Evolutionary conservation across 768 basidiomycete genomes (phyloP).

Genomic region (Termitomyces sp.): DNA sequence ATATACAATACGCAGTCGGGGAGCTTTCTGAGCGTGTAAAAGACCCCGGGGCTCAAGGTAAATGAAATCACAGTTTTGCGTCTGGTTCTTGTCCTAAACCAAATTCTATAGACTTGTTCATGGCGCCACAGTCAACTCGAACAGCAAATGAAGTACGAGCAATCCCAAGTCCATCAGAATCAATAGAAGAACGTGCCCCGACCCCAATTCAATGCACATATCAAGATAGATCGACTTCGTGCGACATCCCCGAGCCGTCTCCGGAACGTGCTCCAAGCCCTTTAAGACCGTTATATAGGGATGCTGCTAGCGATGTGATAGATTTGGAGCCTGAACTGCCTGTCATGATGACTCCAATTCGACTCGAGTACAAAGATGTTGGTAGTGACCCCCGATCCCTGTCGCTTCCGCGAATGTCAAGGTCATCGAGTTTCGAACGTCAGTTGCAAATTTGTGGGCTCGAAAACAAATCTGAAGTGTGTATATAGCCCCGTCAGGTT

Average conservation of each 20-base stretch:
- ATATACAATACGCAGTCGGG: slow-evolving; percentile 16
- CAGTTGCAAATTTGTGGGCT: background rate
- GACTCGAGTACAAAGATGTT: background rate
- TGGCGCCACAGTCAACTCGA: background rate
- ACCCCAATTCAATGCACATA: background rate
- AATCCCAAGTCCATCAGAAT: background rate
- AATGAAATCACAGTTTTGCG: background rate
- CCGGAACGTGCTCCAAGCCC: background rate
- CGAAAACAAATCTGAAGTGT: background rate
- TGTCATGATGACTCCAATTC: background rate
- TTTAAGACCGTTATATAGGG: background rate
- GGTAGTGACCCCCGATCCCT: slow-evolving; percentile 1
- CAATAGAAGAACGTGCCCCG: background rate
- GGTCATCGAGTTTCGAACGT: background rate
- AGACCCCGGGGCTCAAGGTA: slow-evolving; percentile 17
- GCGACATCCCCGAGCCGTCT: background rate
- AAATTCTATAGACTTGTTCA: background rate
- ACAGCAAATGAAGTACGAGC: background rate
- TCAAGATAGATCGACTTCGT: background rate
- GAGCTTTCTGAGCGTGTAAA: slow-evolving; percentile 17
- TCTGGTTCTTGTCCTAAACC: background rate
- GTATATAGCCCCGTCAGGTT: background rate
- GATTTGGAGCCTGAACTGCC: background rate
- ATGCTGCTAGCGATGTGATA: background rate
- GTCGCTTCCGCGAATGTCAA: background rate